Base-by-base conservation (phyloP, 2,329 filamentous ascomycete genomes). In the Clonostachys chloroleuca region DNA sequence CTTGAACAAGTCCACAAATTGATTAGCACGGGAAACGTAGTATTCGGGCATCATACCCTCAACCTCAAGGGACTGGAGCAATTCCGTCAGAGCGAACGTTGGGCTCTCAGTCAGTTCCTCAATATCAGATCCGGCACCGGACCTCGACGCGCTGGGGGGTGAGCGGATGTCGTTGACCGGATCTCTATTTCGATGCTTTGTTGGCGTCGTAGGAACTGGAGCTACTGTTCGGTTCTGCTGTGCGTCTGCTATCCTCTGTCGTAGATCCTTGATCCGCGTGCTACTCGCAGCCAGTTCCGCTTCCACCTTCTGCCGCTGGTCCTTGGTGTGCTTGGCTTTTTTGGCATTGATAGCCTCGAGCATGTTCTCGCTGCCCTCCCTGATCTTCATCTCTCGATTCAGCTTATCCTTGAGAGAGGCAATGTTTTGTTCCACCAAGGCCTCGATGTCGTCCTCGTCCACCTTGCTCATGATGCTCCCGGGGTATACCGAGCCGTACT, bases 381-480 rank as follows among this genome's bases (percentile, higher is more conserved):
- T 96, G 63, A 99, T 97, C 75, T 97, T 97, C 71, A 92, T 85
- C 70, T 99, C 95, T 59, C 95, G 92, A 56, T 91, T 92, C 53
- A 99, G 86, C 60, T 86, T 82, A 57, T 96, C 92, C 59, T 87
- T 85, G 52, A 96, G 78, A 45, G 81, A 75, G 18, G 84, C 80
- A 58, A 96, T 83, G 39, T 83, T 80, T 66, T 90, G 84, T 63
- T 95, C 90, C 13, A 83, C 77, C 10, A 76, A 77, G 14, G 63
- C 52, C 56, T 72, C 55, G 59, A 66, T 67, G 49, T 82, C 80
- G 46, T 84, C 81, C 54, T 89, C 85, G 47, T 86, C 84, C 35
- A 80, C 61, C 58, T 78, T 80, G 49, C 83, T 80, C 56, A 78
- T 65, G 56, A 68, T 69, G 52, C 60, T 65, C 50, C 55, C 56